Conservation (phyloP, 371 early-diverging fungal genomes). For the Rhizomucor pusillus region DNA sequence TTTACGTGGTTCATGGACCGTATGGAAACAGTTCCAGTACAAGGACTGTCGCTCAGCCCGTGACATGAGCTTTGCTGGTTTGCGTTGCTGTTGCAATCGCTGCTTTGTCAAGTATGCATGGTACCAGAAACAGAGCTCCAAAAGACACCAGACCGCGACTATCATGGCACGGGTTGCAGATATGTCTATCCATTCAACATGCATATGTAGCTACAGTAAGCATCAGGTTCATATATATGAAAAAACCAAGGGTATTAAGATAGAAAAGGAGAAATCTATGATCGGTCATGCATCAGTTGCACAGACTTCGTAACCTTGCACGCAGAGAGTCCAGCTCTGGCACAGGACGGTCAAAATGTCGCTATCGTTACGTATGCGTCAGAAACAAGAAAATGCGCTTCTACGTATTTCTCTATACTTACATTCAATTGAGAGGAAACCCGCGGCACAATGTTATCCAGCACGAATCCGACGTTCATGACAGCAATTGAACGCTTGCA, state of each 20-base stretch:
- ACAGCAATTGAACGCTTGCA: conserved; percentile 49
- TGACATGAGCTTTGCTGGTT: conserved; percentile 15
- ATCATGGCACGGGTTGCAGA: conserved; percentile 1
- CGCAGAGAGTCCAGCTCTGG: conserved; percentile 61
- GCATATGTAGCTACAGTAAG: conserved; percentile 26
- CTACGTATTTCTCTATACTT: conserved; percentile 5
- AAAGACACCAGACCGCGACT: not conserved
- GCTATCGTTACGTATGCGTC: conserved; percentile 20
- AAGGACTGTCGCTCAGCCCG: conserved; percentile 27
- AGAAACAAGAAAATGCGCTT: not conserved
- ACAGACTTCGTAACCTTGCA: conserved; percentile 49
- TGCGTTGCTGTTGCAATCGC: conserved; percentile 25
- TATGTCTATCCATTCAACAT: too few species aligned
- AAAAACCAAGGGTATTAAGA: not conserved
- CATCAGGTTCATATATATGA: conserved; percentile 38
- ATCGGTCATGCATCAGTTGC: conserved; percentile 3
- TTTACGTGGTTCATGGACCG: conserved; percentile 25
- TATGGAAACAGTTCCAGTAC: conserved; percentile 44
- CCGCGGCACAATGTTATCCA: conserved; percentile 60
- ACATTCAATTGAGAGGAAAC: conserved; percentile 60
- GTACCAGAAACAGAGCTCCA: conserved; percentile 30
- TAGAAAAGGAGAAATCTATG: conserved; percentile 13
- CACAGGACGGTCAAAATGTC: conserved; percentile 63
- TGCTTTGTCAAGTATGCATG: conserved; percentile 28
- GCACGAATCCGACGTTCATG: conserved; percentile 60